A percentile compares a stretch with the other conserved stretches of the same genome.
Conservation (phyloP, 2,329 filamentous ascomycete genomes). For the Diaporthe amygdali region DNA sequence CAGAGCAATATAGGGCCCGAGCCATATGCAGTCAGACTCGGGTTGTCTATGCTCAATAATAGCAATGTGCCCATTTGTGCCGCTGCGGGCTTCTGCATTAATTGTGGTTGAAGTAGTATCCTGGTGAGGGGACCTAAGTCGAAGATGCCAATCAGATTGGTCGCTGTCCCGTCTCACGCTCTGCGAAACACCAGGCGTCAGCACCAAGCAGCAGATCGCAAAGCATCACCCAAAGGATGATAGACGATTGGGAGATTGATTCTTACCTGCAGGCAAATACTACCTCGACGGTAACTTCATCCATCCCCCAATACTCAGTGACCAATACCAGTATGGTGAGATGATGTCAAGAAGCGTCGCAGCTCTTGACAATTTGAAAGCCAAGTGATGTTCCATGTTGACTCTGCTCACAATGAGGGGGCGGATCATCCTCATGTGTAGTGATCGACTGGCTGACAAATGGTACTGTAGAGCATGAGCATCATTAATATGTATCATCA, state of each 20-base stretch:
- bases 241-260: too few relatives aligned
- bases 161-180: too few relatives aligned
- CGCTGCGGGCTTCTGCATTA: background rate
- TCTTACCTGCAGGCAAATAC: background rate
- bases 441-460: too few relatives aligned
- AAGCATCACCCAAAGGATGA: background rate
- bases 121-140: rapidly evolving
- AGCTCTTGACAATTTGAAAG: background rate
- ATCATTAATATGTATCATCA: too few relatives aligned
- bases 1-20: too few relatives aligned
- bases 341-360: background rate
- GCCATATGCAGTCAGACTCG: background rate
- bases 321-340: background rate
- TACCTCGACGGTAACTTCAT: background rate
- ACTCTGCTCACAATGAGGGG: background rate
- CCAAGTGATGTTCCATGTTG: background rate
- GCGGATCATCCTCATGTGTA: background rate
- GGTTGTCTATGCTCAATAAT: background rate
- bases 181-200: too few relatives aligned
- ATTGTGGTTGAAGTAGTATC: rapidly evolving
- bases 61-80: background rate
- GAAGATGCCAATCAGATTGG: background rate
- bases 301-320: background rate
- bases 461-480: too few relatives aligned
- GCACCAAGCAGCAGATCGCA: background rate